These are phyloP conservation scores for Lecanicillium sp. DNA, from an alignment of 2,329 filamentous ascomycete genomes.

Conservation along the genomic window DNA sequence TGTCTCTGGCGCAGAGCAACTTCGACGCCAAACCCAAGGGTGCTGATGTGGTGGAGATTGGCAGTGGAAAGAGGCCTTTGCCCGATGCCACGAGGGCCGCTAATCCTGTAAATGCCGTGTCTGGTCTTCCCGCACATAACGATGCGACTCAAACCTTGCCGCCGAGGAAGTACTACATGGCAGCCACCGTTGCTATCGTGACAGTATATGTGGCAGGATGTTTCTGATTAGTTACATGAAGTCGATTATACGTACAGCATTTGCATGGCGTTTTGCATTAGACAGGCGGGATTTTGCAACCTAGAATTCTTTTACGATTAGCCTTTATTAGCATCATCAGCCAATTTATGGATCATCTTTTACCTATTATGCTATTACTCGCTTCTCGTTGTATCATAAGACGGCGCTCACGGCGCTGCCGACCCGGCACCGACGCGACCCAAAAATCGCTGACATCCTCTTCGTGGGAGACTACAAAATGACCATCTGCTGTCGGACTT, in stretches of 20 bases:
- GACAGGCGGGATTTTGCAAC: background rate
- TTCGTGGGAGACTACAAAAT: no score
- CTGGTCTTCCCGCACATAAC: constrained; percentile 27
- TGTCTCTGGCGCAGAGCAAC: constrained; percentile 62
- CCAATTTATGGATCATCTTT: no score
- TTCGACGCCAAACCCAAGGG: constrained; percentile 45
- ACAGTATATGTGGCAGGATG: background rate
- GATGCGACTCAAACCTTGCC: background rate
- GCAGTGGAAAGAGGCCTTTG: constrained; percentile 40
- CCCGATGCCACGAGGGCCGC: constrained; percentile 48
- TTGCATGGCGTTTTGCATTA: background rate
- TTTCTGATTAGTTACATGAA: background rate
- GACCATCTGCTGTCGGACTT: no score
- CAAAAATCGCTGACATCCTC: background rate
- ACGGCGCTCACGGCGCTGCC: no score
- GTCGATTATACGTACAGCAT: background rate
- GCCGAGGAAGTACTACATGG: no score
- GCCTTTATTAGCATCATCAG: no score
- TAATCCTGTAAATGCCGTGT: constrained; percentile 44
- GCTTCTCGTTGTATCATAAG: no score
- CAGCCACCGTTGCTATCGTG: no score
- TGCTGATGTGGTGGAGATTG: constrained; percentile 50
- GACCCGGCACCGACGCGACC: constrained; percentile 1
- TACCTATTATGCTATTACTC: no score
- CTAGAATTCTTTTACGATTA: no score